phyloP scores from a whole-genome alignment of 2,329 filamentous ascomycete genomes.

The Cadophora luteo-olivacea region DNA sequence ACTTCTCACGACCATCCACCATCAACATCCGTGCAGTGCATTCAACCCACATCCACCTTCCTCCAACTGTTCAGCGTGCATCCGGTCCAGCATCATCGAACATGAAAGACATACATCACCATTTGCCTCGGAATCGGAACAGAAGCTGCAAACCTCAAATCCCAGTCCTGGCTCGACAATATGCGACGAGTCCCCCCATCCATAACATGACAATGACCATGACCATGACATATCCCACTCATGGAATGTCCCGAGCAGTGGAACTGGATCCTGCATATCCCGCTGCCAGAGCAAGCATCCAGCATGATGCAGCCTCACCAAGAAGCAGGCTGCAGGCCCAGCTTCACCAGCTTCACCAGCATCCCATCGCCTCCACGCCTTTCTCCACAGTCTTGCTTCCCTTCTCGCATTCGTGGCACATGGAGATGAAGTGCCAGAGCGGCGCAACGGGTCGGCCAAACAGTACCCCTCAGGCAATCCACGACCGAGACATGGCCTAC shows the following conservation, averaged over 20 bases:
- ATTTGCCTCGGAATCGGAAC: slow-evolving; percentile 2
- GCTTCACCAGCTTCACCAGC: not conserved
- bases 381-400: slow-evolving; percentile 7
- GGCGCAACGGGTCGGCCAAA: slow-evolving; percentile 19
- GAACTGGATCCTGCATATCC: not conserved
- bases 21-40: slow-evolving; percentile 15
- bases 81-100: not conserved
- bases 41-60: slow-evolving; percentile 7
- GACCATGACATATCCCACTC: not conserved
- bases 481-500: slow-evolving; percentile 22
- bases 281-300: slow-evolving; percentile 8
- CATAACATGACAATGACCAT: not conserved
- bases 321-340: too few species aligned
- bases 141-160: not conserved
- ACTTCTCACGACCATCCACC: slow-evolving; percentile 8
- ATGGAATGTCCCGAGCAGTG: not conserved
- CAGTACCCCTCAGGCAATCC: slow-evolving; percentile 20
- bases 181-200: not conserved
- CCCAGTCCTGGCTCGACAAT: not conserved
- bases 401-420: slow-evolving; percentile 11
- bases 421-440: slow-evolving; percentile 12
- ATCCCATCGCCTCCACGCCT: not conserved
- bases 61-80: not conserved
- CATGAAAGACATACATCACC: slow-evolving; percentile 9
- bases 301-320: slow-evolving; percentile 1